A percentile compares a stretch with the other conserved stretches of the same genome.
Conservation (phyloP, 768 basidiomycete genomes). For the Termitomyces sp. region DNA sequence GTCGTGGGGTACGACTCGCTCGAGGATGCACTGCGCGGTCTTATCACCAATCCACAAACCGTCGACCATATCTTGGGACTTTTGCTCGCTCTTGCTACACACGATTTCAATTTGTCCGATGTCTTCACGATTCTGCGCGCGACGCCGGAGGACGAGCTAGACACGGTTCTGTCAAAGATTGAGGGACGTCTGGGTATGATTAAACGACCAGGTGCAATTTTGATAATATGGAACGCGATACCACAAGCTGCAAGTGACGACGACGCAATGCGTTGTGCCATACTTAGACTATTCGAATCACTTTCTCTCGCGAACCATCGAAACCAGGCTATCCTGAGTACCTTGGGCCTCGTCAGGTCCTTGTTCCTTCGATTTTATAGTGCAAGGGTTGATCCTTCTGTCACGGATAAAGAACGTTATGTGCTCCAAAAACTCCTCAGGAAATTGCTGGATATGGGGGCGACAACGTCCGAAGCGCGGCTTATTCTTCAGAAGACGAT, state of each 20-base stretch:
- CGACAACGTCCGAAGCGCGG: slow-evolving; percentile 58
- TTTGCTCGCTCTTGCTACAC: slow-evolving; percentile 60
- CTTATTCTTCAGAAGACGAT: slow-evolving; percentile 55
- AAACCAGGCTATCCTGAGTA: slow-evolving; percentile 64
- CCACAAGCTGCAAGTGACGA: slow-evolving; percentile 29
- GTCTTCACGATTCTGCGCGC: slow-evolving; percentile 47
- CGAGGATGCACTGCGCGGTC: slow-evolving; percentile 47
- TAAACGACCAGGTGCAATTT: slow-evolving; percentile 52
- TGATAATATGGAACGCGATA: slow-evolving; percentile 50
- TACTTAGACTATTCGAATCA: slow-evolving; percentile 59
- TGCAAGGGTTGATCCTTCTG: slow-evolving; percentile 14
- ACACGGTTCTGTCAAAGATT: slow-evolving; percentile 35
- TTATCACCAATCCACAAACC: slow-evolving; percentile 41
- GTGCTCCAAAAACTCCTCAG: slow-evolving; percentile 57
- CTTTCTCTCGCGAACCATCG: slow-evolving; percentile 57
- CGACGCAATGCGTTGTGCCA: slow-evolving; percentile 39
- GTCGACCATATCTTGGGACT: slow-evolving; percentile 58
- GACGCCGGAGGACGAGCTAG: slow-evolving; percentile 28
- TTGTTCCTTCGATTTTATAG: slow-evolving; percentile 44
- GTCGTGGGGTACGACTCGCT: slow-evolving; percentile 64
- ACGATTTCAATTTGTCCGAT: slow-evolving; percentile 53
- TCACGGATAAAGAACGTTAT: slow-evolving; percentile 45
- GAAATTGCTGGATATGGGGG: slow-evolving; percentile 71
- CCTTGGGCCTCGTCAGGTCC: slow-evolving; percentile 45
- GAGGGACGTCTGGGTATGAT: slow-evolving; percentile 44